Evolutionary conservation across 1,284 basidiomycete genomes (phyloP), one percentile per base, ranked within the genome.

Genomic region (Trichosporon ovoides): DNA sequence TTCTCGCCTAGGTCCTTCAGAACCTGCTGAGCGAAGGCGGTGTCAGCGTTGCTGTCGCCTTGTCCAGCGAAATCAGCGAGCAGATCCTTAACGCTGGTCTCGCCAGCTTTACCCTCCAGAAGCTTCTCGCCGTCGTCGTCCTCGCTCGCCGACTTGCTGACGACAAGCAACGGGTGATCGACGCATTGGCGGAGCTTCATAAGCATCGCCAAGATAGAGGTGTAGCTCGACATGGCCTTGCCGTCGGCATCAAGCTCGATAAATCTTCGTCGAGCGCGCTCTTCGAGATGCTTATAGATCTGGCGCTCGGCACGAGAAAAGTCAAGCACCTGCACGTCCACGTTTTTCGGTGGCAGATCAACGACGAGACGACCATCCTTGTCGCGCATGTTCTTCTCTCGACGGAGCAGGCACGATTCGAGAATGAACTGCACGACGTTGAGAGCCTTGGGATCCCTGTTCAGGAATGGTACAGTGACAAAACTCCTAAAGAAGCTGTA

Each of bases 331-430:
- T 91, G 87, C 6, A 91, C 75, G 5, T 76, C 76, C 57, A 89
- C 84, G 74, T 88, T 86, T 78, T 98, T 98, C 0, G 84, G 80
- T 0, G 95, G 94, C 3, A 98, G 79, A 57, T 91, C 85, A 2
- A 98, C 91, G 46, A 98, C 97, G 40, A 83, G 84, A 52, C 89
- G 87, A 2, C 95, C 95, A 67, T 94, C 85, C 46, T 80, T 82
- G 77, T 96, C 95, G 48, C 84, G 85, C 89, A 93, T 96, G 59
- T 83, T 87, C 80, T 98, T 98, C 76, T 98, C 94, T 61, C 95
- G 83, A n/a, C 95, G 84, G 2, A 98, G 80, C 4, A 98, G 80
- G 40, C 91, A 84, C 38, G 85, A 89, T 72, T 95, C 91, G 33
- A 97, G 81, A 57, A 97, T 92, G 57, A 91, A 87, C 76, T 95